Evolutionary conservation across 2,329 filamentous ascomycete species (phyloP), one percentile per base, ranked within the genome.

Genomic region (Alternaria hordeiaustralica): DNA sequence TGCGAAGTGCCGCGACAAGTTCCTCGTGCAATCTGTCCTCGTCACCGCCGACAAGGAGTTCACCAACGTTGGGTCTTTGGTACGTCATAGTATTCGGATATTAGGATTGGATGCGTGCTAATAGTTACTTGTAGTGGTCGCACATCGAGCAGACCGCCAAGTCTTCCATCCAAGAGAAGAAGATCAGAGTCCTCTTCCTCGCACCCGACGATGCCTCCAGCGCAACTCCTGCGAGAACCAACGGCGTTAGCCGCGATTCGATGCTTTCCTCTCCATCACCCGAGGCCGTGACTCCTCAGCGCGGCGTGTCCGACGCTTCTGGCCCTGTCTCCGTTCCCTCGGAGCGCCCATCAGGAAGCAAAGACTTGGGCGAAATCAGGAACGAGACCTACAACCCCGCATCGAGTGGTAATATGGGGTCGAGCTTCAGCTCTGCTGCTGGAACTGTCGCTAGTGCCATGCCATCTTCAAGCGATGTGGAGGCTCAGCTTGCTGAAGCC

Each of bases 1-100:
- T 79, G 90, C 92, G 66, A 94, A 93, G 81, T 99, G 96, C 85
- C 91, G 93, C 81, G 95, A 98, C 87, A 98, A 98, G 85, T 98
- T 98, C 82, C 88, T 98, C 58, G 95, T 98, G 36, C 95, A 98
- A 83, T 96, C 94, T 25, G 92, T 97, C 53, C 86, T 89, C 55
- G 92, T 97, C 70, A 90, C 91, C 21, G 86, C 89, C 67, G 92
- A 97, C 76, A 92, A 94, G 83, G 93, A 97, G 75, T 93, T 92
- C 74, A 86, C 87, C 63, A 96, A 91, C 78, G 89, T 97, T 66
- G 87, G 90, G 53, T 87, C 92, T 49, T 93, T 97, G 76, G 93
- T 96, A 87, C 74, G 91, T 74, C 46, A 64, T 33, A 5, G 41
- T 9, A 33, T 25, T 23, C 8, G 23, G n/a, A n/a, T 13, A 15